These are phyloP conservation scores for Hypholoma sublateritium DNA, from an alignment of 768 basidiomycete species.

Conservation along the genomic window DNA sequence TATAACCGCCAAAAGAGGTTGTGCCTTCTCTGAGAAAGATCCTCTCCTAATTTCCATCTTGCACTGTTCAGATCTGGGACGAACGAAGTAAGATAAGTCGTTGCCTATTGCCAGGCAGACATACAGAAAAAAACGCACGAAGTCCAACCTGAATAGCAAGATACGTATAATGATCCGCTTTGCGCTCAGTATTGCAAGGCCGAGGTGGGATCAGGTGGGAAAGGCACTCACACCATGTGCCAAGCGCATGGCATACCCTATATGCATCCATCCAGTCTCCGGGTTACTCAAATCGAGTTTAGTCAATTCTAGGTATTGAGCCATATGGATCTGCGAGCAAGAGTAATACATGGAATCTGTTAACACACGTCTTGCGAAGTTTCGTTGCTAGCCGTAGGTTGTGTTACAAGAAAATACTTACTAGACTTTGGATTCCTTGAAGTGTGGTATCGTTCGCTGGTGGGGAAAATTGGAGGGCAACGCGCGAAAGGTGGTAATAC, in stretches of 20 bases:
- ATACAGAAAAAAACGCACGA: conserved; percentile 42
- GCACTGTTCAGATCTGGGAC: conserved; percentile 55
- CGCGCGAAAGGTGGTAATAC: conserved; percentile 60
- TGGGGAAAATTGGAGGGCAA: conserved; percentile 47
- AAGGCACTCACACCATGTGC: conserved; percentile 53
- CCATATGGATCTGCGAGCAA: conserved; percentile 33
- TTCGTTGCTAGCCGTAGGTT: background rate
- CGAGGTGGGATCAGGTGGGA: background rate
- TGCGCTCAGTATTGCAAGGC: too few relatives aligned
- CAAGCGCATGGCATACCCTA: conserved; percentile 60
- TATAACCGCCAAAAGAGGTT: conserved; percentile 73
- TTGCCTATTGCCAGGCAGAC: background rate
- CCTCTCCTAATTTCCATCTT: conserved; percentile 56
- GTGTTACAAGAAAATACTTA: conserved; percentile 26
- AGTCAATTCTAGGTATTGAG: conserved; percentile 55
- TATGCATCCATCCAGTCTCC: conserved; percentile 52
- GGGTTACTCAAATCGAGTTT: conserved; percentile 48
- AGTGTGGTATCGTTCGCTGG: conserved; percentile 53
- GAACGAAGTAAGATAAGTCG: background rate
- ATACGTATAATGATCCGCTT: background rate
- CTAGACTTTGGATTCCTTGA: conserved; percentile 53
- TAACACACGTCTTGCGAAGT: background rate
- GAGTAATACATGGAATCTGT: background rate
- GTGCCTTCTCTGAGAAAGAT: conserved; percentile 45
- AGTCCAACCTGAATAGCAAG: conserved; percentile 41